Conservation (phyloP, 2,329 filamentous ascomycete species). For the Cryphonectria nitschkei region DNA sequence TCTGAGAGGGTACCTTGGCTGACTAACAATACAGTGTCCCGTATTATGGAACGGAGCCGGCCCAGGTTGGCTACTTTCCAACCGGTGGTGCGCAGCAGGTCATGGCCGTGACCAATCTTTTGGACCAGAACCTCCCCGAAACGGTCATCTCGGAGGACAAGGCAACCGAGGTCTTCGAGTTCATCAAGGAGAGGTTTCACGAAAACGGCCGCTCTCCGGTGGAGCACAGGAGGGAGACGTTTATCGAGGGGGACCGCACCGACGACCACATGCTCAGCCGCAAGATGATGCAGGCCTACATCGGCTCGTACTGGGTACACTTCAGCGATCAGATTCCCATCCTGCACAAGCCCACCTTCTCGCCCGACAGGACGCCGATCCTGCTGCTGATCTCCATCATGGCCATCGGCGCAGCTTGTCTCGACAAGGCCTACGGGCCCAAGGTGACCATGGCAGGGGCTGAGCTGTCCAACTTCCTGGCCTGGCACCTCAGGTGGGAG, state of each 20-base stretch:
- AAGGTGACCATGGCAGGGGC: conserved; percentile 77
- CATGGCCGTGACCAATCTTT: conserved; percentile 86
- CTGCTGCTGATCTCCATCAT: conserved; percentile 86
- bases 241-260: conserved; percentile 78
- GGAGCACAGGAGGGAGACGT: conserved; percentile 73
- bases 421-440: conserved; percentile 80
- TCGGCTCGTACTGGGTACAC: conserved; percentile 90
- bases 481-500: conserved; percentile 93
- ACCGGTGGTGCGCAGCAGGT: conserved; percentile 68
- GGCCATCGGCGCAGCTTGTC: conserved; percentile 85
- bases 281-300: conserved; percentile 95
- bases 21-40: conserved; percentile 51
- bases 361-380: conserved; percentile 82
- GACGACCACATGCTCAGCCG: conserved; percentile 75
- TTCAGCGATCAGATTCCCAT: conserved; percentile 95
- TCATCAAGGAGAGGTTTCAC: conserved; percentile 81
- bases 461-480: conserved; percentile 84
- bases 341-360: conserved; percentile 91
- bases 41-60: conserved; percentile 53
- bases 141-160: conserved; percentile 85
- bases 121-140: conserved; percentile 80
- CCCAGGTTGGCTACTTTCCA: conserved; percentile 60
- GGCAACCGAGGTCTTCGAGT: conserved; percentile 78
- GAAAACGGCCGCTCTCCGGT: conserved; percentile 76
- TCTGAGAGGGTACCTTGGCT: conserved; percentile 48